phyloP scores from a whole-genome alignment of 495 filamentous ascomycete species.

The Friedmanniomyces simplex region DNA sequence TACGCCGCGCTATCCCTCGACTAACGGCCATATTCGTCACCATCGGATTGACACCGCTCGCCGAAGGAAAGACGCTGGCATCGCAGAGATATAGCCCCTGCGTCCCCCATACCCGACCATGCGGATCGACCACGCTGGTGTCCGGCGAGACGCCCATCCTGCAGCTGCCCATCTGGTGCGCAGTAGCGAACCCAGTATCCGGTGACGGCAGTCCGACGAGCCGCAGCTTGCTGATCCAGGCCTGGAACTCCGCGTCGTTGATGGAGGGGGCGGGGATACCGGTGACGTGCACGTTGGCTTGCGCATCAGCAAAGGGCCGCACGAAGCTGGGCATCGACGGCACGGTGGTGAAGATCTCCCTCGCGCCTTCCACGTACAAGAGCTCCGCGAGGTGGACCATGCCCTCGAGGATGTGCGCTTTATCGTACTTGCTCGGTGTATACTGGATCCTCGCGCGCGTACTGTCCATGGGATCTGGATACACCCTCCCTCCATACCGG shows the following conservation, averaged over 20 bases:
- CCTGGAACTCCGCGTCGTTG: conserved; percentile 55
- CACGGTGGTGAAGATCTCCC: conserved; percentile 57
- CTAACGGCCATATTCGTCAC: conserved; percentile 76
- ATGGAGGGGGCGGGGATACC: conserved; percentile 39
- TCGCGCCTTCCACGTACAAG: conserved; percentile 63
- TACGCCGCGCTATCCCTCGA: conserved; percentile 36
- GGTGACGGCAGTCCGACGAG: conserved; percentile 40
- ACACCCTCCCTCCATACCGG: conserved; percentile 60
- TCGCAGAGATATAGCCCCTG: conserved; percentile 69
- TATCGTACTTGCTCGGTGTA: conserved; percentile 57
- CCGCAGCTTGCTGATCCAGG: conserved; percentile 54
- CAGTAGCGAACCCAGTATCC: conserved; percentile 44
- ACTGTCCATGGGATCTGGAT: conserved; percentile 59
- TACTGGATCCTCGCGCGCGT: conserved; percentile 51
- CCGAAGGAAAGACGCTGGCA: conserved; percentile 80
- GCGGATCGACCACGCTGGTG: conserved; percentile 62
- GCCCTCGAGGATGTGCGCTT: conserved; percentile 57
- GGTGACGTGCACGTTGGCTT: conserved; percentile 24
- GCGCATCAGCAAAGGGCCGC: conserved; percentile 31
- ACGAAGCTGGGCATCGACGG: conserved; percentile 57
- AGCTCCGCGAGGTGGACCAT: conserved; percentile 63
- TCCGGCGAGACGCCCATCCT: conserved; percentile 55
- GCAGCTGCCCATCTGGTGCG: conserved; percentile 90
- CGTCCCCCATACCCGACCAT: conserved; percentile 67
- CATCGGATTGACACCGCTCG: conserved; percentile 92